Percentiles rank a stretch among this genome's conserved stretches.
Evolutionary conservation across 1,284 basidiomycete genomes (phyloP).

Genomic region (Malassezia furfur): DNA sequence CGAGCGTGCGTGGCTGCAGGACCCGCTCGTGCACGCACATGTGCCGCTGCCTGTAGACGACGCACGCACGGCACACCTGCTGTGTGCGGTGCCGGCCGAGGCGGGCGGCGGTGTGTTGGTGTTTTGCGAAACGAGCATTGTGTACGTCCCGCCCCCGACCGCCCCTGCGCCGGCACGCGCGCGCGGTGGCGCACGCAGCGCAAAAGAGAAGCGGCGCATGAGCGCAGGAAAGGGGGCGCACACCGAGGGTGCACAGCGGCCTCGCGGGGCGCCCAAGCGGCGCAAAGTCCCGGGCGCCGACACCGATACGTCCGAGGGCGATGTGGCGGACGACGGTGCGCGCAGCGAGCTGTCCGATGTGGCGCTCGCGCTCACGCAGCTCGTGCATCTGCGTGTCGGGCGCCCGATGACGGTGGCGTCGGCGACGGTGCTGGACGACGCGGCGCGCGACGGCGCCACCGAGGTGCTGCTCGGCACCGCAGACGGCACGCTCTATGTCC

Average conservation of each 20-base stretch:
- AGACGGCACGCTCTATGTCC: background rate
- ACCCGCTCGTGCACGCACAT: conserved; percentile 29
- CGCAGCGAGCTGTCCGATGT: background rate
- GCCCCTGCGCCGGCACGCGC: background rate
- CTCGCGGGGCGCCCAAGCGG: background rate
- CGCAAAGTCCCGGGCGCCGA: background rate
- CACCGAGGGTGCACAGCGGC: background rate
- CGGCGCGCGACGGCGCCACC: conserved; percentile 3
- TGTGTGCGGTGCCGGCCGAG: conserved; percentile 27
- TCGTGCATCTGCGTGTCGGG: conserved; percentile 21
- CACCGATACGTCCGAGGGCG: background rate
- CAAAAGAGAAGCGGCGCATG: conserved; percentile 2
- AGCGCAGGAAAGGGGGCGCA: background rate
- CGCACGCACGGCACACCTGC: conserved; percentile 31
- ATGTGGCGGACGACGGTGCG: background rate
- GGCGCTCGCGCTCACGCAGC: background rate
- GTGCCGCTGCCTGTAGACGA: conserved; percentile 37
- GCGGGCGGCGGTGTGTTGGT: conserved; percentile 40
- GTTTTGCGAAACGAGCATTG: conserved; percentile 33
- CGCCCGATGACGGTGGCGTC: background rate
- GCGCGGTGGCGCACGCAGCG: background rate
- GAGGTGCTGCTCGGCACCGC: background rate
- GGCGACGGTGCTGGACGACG: background rate
- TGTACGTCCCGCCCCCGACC: conserved; percentile 30
- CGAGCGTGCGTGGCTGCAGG: conserved; percentile 26